Evolutionary conservation across 192 early-diverging fungal species (phyloP), one percentile per base, ranked within the genome.

Genomic region (Mortierella hygrophila): DNA sequence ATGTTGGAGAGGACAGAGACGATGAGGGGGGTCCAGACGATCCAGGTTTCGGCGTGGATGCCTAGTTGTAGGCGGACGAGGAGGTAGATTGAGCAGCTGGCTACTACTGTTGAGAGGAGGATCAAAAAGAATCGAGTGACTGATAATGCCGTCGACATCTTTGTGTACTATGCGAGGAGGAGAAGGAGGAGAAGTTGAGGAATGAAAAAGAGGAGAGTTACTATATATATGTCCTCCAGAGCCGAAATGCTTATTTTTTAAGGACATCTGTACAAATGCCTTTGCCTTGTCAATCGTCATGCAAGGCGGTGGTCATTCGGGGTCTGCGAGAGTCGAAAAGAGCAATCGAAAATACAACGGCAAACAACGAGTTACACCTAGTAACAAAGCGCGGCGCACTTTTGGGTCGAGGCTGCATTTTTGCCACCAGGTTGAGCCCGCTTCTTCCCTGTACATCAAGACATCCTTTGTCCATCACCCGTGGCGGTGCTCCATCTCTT

Each of bases 1-100:
- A 52, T 49, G 42, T 70, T 60, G 23, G 79, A 75, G 57, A 75
- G n/a, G 26, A 81, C 21, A 11, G 79, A 57, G 38, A 81, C 42
- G 40, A 81, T 52, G 9, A 74, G 54, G 26, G 70, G 77, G 20
- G 71, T 60, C 77, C 77, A 79, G 20, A 35, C 5, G 35, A 13
- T 16, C 76, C 76, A 77, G 29, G 60, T 32, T 4, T 65, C 29
- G 60, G 29, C 60, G 2, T 11, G n/a, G 11, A 65, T 65, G 60
- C 60, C 60, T 26, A 65, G 9, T 32, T 60, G 55, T 9, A 26
- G 8, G 6, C n/a, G 55, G n/a, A 6, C n/a, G 11, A 65, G 29
- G 26, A 65, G 26, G 29, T 32, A 65, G 29, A 65, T 65, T 65
- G 60, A 65, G 26, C 60, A 65, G 10, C 26, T 29, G 2, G 60